Conservation (phyloP, 768 basidiomycete genomes). For the Kwoniella europaea region DNA sequence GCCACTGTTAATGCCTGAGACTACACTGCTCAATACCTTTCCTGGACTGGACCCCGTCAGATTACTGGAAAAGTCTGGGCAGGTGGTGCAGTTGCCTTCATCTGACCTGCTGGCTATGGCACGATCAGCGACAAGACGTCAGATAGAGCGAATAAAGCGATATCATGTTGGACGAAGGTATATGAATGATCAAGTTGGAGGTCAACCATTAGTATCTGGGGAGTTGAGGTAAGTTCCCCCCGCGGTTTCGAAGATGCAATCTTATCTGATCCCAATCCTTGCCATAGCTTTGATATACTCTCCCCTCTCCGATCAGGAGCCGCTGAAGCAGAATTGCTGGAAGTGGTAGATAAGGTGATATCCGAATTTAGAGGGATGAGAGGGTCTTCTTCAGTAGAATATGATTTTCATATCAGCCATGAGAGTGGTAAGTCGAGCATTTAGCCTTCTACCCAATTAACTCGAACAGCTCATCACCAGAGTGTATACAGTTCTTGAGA, state of each 20-base stretch:
- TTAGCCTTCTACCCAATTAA: not conserved
- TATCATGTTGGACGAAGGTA: conserved; percentile 53
- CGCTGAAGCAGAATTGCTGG: conserved; percentile 53
- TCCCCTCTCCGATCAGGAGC: conserved; percentile 51
- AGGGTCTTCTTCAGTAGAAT: conserved; percentile 38
- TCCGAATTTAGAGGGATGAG: conserved; percentile 51
- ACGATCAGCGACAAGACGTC: conserved; percentile 44
- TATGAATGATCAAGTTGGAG: conserved; percentile 39
- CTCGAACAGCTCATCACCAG: not conserved
- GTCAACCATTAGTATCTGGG: conserved; percentile 48
- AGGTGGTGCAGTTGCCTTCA: conserved; percentile 49
- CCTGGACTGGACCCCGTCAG: conserved; percentile 70
- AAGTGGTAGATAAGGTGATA: conserved; percentile 54
- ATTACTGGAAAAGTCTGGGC: conserved; percentile 69
- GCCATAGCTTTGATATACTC: conserved; percentile 51
- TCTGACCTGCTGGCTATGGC: conserved; percentile 53
- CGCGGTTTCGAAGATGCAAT: not conserved
- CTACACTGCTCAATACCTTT: conserved; percentile 63
- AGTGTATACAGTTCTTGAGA: conserved; percentile 29
- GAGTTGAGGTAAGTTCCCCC: conserved; percentile 42
- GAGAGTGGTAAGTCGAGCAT: conserved; percentile 34
- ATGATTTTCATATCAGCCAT: conserved; percentile 55
- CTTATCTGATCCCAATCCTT: not conserved
- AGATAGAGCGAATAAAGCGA: conserved; percentile 55
- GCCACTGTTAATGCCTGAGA: conserved; percentile 73